Percentiles rank a stretch among this genome's conserved stretches.
Evolutionary conservation across 2,329 filamentous ascomycete genomes (phyloP).

Genomic region (Fusarium penzigii): DNA sequence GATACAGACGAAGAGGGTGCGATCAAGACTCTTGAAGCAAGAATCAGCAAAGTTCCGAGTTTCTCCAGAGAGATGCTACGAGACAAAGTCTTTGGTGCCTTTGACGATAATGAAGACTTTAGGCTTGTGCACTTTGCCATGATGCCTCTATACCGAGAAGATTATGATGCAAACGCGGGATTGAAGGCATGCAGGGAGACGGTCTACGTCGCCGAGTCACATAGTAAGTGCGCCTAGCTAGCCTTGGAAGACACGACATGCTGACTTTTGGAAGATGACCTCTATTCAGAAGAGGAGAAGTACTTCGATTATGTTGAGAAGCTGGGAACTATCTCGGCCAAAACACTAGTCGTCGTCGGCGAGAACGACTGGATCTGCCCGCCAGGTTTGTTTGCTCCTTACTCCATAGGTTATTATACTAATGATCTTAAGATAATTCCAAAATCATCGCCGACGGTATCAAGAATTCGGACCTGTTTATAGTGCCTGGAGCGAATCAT

Average conservation of each 20-base stretch:
- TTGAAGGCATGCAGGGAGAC: conserved; percentile 8
- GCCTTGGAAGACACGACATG: neutral
- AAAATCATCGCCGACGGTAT: conserved; percentile 8
- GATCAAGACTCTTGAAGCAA: conserved; percentile 10
- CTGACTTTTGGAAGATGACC: conserved; percentile 5
- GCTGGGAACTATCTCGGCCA: conserved; percentile 7
- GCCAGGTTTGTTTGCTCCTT: conserved; percentile 1
- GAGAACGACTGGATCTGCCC: conserved; percentile 23
- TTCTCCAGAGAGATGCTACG: conserved; percentile 17
- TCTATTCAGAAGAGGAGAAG: conserved; percentile 17
- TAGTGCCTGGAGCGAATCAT: conserved; percentile 18
- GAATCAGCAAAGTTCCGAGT: conserved; percentile 12
- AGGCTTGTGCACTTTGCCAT: conserved; percentile 19
- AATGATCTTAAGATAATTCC: conserved; percentile 12
- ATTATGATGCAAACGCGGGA: conserved; percentile 13
- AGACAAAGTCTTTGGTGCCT: conserved; percentile 19
- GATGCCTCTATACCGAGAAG: conserved; percentile 18
- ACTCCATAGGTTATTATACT: neutral
- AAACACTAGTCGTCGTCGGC: conserved; percentile 16
- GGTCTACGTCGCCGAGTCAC: conserved; percentile 19
- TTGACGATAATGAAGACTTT: conserved; percentile 14
- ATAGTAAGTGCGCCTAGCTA: conserved; percentile 9
- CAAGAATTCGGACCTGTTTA: conserved; percentile 9
- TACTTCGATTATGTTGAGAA: conserved; percentile 17
- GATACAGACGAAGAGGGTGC: conserved; percentile 19